Conservation (phyloP, 495 filamentous ascomycete genomes). For the Hyaloscypha finlandica region DNA sequence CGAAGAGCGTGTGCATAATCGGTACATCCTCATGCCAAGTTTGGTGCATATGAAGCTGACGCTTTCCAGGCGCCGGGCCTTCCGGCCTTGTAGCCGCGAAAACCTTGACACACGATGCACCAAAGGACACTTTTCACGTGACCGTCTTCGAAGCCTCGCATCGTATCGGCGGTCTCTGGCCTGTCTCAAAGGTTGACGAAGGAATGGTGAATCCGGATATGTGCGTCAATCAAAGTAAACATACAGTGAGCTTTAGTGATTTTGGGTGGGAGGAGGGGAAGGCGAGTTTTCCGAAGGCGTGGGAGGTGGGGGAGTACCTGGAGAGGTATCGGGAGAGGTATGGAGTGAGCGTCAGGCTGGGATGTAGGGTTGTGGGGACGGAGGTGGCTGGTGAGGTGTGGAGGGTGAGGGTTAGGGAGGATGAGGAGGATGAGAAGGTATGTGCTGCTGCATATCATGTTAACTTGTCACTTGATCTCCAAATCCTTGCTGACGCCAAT, state of each 20-base stretch:
- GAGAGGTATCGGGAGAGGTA: slow-evolving; percentile 61
- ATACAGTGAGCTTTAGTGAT: slow-evolving; percentile 80
- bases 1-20: slow-evolving; percentile 67
- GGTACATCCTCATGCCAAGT: slow-evolving; percentile 40
- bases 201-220: slow-evolving; percentile 63
- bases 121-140: slow-evolving; percentile 60
- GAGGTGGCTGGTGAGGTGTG: slow-evolving; percentile 42
- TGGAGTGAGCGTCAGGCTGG: slow-evolving; percentile 18
- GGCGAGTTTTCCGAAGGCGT: slow-evolving; percentile 71
- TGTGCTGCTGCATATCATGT: slow-evolving; percentile 23
- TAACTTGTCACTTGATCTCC: not conserved
- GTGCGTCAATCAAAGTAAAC: slow-evolving; percentile 77
- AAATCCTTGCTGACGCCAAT: not conserved
- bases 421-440: slow-evolving; percentile 34
- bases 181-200: slow-evolving; percentile 42
- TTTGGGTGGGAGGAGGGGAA: slow-evolving; percentile 60
- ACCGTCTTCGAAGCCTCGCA: slow-evolving; percentile 68
- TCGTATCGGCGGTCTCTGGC: slow-evolving; percentile 79
- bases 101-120: slow-evolving; percentile 64
- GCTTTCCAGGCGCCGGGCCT: slow-evolving; percentile 68
- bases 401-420: slow-evolving; percentile 43
- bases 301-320: slow-evolving; percentile 75
- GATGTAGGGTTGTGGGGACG: slow-evolving; percentile 19
- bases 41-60: slow-evolving; percentile 5
- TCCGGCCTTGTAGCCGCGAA: slow-evolving; percentile 83